Evolutionary conservation across 2,329 filamentous ascomycete genomes (phyloP).

Genomic region (Cordyceps cateniannulata): DNA sequence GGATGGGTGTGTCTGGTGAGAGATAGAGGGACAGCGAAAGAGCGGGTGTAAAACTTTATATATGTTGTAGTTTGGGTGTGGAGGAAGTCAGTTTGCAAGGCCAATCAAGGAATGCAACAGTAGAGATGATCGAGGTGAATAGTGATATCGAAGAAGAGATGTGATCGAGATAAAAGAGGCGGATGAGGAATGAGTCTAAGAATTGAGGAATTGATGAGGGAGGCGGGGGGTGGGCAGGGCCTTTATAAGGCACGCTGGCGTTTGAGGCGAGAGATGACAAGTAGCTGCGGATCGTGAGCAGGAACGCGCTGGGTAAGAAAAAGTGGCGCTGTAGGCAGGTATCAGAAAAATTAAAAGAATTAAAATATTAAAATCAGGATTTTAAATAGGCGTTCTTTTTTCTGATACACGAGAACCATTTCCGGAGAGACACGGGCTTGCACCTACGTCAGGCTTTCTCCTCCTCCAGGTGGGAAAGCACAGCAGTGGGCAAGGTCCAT

Average conservation of each 20-base stretch:
- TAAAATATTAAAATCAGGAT: not conserved
- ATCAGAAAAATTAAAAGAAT: not conserved
- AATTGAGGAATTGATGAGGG: not conserved
- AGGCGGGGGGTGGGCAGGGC: not conserved
- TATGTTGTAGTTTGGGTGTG: not conserved
- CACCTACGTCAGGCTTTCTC: constrained; percentile 3
- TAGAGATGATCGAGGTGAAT: not conserved
- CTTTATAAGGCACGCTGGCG: constrained; percentile 7
- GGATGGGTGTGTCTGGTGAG: not conserved
- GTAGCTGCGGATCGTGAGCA: not conserved
- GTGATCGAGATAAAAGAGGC: not conserved
- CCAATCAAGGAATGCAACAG: constrained; percentile 8
- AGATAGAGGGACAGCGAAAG: not conserved
- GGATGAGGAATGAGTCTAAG: constrained; percentile 5
- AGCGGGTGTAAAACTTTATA: not conserved
- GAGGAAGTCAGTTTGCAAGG: not conserved
- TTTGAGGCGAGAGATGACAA: not conserved
- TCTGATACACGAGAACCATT: not conserved
- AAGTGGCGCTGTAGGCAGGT: not conserved
- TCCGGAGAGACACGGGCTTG: not conserved
- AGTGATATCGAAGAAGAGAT: not conserved
- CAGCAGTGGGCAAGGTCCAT: too few species aligned
- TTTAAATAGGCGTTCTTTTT: not conserved
- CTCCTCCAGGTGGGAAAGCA: not conserved
- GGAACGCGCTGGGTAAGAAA: not conserved